phyloP scores from a whole-genome alignment of 164 flowering plant genomes.

The Saururus chinensis region DNA sequence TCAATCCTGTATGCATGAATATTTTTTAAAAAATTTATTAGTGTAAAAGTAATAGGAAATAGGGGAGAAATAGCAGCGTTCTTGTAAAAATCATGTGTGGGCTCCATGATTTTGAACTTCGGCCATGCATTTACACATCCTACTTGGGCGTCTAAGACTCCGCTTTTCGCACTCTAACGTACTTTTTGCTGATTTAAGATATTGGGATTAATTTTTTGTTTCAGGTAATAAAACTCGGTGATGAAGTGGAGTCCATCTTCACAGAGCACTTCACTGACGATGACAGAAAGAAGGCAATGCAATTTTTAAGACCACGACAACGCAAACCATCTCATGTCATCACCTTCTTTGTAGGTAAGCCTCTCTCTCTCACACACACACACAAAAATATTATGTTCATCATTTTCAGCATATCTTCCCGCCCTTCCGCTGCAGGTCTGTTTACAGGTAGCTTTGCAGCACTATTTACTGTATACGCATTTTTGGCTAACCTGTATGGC shows the following conservation, averaged over 20 bases:
- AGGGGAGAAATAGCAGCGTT: no score
- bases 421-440: conserved; percentile 45
- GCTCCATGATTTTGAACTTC: no score
- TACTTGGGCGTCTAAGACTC: no score
- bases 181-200: background rate
- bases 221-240: conserved; percentile 78
- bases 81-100: no score
- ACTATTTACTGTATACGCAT: conserved; percentile 63
- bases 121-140: no score
- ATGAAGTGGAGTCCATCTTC: conserved; percentile 98
- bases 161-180: no score
- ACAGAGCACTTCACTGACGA: conserved; percentile 87
- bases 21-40: no score
- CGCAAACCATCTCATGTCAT: conserved; percentile 77
- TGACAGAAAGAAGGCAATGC: conserved; percentile 96
- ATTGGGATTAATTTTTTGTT: background rate
- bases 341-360: conserved; percentile 85
- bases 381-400: background rate
- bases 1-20: no score
- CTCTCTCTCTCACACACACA: background rate
- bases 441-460: conserved; percentile 89
- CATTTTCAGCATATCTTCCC: background rate
- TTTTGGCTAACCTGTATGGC: conserved; percentile 72
- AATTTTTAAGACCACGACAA: conserved; percentile 74
- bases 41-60: no score